Evolutionary conservation across 306 rosid genomes (phyloP).

Genomic region (Quercus rubra): DNA sequence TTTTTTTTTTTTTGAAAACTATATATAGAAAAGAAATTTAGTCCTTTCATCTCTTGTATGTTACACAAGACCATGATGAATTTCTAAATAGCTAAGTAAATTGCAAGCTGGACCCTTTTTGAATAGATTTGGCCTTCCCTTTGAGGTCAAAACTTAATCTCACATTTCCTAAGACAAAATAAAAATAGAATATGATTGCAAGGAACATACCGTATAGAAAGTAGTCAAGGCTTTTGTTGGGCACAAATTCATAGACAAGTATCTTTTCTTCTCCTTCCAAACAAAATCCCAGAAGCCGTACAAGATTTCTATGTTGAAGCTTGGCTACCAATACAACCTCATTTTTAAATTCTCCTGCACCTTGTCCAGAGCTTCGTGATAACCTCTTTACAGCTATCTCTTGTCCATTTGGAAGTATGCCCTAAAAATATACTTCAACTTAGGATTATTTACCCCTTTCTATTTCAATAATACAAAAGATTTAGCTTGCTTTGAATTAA

Average conservation of each 20-base stretch:
- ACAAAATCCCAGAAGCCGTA: conserved; percentile 13
- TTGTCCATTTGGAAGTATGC: conserved; percentile 18
- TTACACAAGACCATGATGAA: neutral
- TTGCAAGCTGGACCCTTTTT: neutral
- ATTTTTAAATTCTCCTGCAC: conserved; percentile 30
- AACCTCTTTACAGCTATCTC: conserved; percentile 39
- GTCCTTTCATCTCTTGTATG: neutral
- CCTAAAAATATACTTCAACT: conserved; percentile 20
- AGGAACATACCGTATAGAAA: conserved; percentile 8
- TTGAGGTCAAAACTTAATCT: too few species aligned
- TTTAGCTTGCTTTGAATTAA: too few species aligned
- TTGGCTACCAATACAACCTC: conserved; percentile 36
- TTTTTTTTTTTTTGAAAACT: neutral
- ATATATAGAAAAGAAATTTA: neutral
- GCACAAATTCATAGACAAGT: conserved; percentile 34
- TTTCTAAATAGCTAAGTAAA: neutral
- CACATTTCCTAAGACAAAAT: neutral
- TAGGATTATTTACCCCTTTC: neutral
- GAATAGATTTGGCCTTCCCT: neutral
- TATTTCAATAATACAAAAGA: too few species aligned
- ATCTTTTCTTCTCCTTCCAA: conserved; percentile 39
- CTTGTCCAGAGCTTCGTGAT: conserved; percentile 29
- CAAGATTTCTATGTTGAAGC: conserved; percentile 28
- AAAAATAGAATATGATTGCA: neutral
- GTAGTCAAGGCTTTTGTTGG: conserved; percentile 37